Evolutionary conservation across 2,329 filamentous ascomycete species (phyloP), one percentile per base, ranked within the genome.

Genomic region (Cercospora sesami): DNA sequence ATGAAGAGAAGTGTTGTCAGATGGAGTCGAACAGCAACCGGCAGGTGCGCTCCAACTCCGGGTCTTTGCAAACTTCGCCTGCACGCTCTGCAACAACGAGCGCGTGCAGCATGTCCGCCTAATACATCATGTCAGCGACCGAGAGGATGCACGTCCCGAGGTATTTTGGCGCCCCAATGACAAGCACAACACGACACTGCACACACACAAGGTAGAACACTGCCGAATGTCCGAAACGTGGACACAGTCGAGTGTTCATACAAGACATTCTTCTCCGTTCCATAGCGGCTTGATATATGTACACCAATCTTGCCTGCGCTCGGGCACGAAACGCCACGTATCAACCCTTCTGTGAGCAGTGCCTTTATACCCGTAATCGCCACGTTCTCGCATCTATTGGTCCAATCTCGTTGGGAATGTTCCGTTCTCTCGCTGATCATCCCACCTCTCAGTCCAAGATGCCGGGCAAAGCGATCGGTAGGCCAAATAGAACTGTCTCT

Each of bases 401-500:
- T 85, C 83, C 77, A 85, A 76, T 67, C 78, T 79, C 70, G 78
- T 80, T 31, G 86, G 86, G 79, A 87, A 87, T 74, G 84, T 87
- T 70, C 86, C 86, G 68, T 82, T 82, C 75, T 86, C 86, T 83
- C 95, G 91, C 87, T 98, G 95, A 79, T 95, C 92, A 80, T 99
- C 94, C 95, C 95, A 99, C 84, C 95, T 89, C 83, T 90, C 84
- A 80, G 91, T 91, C 95, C 95, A 99, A 79, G 89, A 88, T 82
- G 91, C 95, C 77, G 96, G 95, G 91, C 96, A 99, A 75, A 99
- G 90, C 75, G 95, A 97, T 82, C 92, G 91, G 87, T 97, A 99
- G 77, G 95, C 93, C 78, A 96, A 89, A 87, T 89, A 93, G 88
- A 99, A 99, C 94, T 99, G 68, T 53, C 10, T 33, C 28, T 23